Evolutionary conservation across 2,329 filamentous ascomycete species (phyloP).

Genomic region (Plenodomus biglobosus): DNA sequence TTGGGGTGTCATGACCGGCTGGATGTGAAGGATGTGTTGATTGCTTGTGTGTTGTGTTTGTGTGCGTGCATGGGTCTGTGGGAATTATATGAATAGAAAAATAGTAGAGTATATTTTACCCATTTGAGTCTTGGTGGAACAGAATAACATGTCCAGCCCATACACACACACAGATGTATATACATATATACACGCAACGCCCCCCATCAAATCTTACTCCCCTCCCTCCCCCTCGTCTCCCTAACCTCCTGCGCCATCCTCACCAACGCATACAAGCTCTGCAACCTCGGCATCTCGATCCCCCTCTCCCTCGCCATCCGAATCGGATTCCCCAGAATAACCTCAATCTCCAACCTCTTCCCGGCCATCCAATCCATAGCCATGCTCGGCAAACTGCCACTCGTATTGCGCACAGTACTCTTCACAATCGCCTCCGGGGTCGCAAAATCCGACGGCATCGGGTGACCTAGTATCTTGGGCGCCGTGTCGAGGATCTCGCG

Average conservation of each 20-base stretch:
- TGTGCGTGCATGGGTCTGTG: too few species aligned
- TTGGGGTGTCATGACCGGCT: too few species aligned
- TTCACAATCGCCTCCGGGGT: conserved; percentile 63
- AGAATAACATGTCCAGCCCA: too few species aligned
- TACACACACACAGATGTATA: too few species aligned
- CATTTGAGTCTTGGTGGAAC: too few species aligned
- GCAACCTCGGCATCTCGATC: conserved; percentile 66
- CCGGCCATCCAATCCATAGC: conserved; percentile 69
- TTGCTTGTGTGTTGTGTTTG: too few species aligned
- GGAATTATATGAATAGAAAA: too few species aligned
- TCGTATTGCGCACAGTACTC: conserved; percentile 64
- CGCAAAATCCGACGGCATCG: conserved; percentile 62
- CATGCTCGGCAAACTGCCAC: conserved; percentile 65
- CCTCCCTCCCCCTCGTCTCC: conserved; percentile 39
- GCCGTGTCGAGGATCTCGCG: conserved; percentile 67
- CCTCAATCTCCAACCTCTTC: conserved; percentile 68
- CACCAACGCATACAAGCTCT: conserved; percentile 67
- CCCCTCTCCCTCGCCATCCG: conserved; percentile 64
- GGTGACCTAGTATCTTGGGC: conserved; percentile 62
- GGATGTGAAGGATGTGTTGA: too few species aligned
- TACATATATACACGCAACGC: background rate
- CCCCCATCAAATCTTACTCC: conserved; percentile 14
- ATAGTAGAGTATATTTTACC: too few species aligned
- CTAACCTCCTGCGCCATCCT: conserved; percentile 62
- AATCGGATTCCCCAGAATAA: conserved; percentile 71